Conservation (phyloP, 768 basidiomycete species). For the Serendipita indica region DNA sequence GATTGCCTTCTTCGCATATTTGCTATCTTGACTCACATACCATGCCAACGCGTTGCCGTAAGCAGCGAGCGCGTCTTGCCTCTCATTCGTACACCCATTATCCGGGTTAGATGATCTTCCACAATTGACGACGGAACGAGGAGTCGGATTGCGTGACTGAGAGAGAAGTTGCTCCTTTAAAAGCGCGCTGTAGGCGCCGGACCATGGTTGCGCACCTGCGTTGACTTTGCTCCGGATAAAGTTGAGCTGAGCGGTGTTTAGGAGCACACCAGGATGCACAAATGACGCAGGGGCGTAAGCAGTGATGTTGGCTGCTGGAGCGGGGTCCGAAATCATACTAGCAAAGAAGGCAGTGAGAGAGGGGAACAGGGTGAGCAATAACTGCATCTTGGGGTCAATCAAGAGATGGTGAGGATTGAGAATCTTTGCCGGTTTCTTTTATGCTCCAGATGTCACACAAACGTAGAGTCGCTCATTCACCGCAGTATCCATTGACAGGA, state of each 20-base stretch:
- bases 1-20: slow-evolving; percentile 6
- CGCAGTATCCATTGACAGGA: no score
- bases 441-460: no score
- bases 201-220: neutral
- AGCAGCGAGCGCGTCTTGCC: slow-evolving; percentile 3
- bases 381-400: no score
- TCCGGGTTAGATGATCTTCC: slow-evolving; percentile 4
- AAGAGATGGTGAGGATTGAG: no score
- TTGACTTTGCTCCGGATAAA: neutral
- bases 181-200: neutral
- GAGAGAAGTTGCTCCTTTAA: neutral
- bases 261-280: neutral
- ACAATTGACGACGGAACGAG: slow-evolving; percentile 2
- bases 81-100: slow-evolving; percentile 3
- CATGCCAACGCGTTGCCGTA: slow-evolving; percentile 2
- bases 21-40: neutral
- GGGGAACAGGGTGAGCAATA: no score
- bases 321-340: no score
- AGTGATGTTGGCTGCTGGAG: no score
- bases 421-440: no score
- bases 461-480: no score
- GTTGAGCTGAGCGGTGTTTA: neutral
- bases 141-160: neutral
- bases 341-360: no score
- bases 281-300: neutral